Evolutionary conservation across 208 protist species (phyloP).

Genomic region (Trichomonas gallinae): DNA sequence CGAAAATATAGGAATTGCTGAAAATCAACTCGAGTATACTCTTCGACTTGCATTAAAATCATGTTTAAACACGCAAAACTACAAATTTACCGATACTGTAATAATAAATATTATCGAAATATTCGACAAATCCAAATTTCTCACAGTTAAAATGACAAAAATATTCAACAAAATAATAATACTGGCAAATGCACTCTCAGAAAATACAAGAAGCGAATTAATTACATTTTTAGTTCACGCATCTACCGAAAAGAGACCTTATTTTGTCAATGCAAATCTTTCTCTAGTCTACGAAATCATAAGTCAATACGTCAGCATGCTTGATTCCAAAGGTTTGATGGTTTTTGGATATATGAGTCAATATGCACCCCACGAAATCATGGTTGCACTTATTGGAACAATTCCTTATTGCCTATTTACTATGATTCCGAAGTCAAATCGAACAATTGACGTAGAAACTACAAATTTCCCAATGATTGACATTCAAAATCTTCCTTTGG

Average conservation of each 20-base stretch:
- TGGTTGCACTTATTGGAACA: background rate
- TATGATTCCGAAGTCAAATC: background rate
- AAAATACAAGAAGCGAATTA: background rate
- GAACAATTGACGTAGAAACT: background rate
- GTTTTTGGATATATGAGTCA: background rate
- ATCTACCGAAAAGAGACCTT: background rate
- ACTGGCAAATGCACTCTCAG: background rate
- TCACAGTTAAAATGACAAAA: background rate
- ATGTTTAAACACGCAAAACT: background rate
- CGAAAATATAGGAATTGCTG: background rate
- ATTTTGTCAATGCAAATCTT: background rate
- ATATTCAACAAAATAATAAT: background rate
- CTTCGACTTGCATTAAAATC: background rate
- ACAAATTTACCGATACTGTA: background rate
- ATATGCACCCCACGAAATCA: background rate
- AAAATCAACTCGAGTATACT: background rate
- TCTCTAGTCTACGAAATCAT: background rate
- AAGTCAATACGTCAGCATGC: background rate
- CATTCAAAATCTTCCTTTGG: background rate
- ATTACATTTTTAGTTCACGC: background rate
- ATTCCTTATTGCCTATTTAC: background rate
- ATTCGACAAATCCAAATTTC: background rate
- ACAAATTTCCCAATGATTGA: background rate
- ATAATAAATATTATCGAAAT: background rate
- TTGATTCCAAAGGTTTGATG: background rate